Base-by-base conservation (phyloP, 257 asterid genomes). In the Anisodus tanguticus region DNA sequence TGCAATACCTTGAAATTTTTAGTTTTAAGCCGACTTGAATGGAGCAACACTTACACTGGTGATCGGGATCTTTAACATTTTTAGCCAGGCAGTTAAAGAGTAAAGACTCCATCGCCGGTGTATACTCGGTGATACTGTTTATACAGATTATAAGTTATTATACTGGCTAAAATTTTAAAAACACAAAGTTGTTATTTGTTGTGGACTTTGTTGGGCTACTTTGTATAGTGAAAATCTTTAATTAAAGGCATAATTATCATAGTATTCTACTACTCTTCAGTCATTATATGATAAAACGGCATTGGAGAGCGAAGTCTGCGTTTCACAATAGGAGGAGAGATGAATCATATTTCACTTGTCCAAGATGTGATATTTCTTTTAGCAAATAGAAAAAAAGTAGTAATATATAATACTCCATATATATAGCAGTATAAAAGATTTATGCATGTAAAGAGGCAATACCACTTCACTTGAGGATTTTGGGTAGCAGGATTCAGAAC, bases 401-500 rank as follows among this genome's bases (percentile, higher is more conserved):
- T 64, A 26, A 64, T 11, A 64, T 64, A 64, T 13, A 22, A 22
- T 22, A 22, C 26, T 22, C 26, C 0, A 11, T 64, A 16, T 55
- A 37, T 63, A 22, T 74, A 74, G 62, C 45, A 11, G 62, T 2
- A 3, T 1, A 17, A 35, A 49, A 74, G 80, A 49, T 74, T 22
- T 49, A 19, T 49, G 62, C 12, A 43, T 74, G 80, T 74, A 22
- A 49, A 2, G 19, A 22, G n/a, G 19, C 43, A 47, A 19, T 22
- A 7, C 6, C 80, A 72, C 59, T 35, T 8, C 80, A 19, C 59
- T 45, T 3, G 19, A 19, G 59, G 41, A 26, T 51, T 7, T 64
- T 47, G 80, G 59, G n/a, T 1, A 72, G 59, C 15, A 72, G 17
- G 80, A 47, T 45, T 72, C 37, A 72, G 80, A 72, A 45, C n/a